Base-by-base conservation (phyloP, 2,329 filamentous ascomycete genomes). In the Trichoderma brevicompactum region DNA sequence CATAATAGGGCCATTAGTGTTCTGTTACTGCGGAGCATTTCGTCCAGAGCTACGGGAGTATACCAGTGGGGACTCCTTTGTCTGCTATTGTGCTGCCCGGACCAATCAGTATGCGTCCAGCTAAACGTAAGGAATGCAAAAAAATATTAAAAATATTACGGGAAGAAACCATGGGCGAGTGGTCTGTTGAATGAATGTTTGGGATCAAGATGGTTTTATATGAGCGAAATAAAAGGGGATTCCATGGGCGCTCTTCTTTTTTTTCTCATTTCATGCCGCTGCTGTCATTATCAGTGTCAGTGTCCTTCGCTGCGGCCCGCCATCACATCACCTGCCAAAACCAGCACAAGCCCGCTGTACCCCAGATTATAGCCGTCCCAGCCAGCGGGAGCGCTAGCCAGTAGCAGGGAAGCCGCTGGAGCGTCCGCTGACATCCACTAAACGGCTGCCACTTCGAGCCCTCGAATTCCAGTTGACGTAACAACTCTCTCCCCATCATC, bases 401-500 rank as follows among this genome's bases (percentile, higher is more conserved):
- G 34, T 50, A 41, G 38, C 46, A 40, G 60, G 49, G 49, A 28
- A 56, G 32, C 34, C 52, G 43, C 61, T 64, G 60, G 50, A 64
- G 61, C 61, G 41, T 36, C 48, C 50, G 41, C 17, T 41, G 50
- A 63, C 43, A 34, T 8, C 43, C 28, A 40, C 53, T 43, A 43
- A 44, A 34, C 41, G 12, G 38, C 23, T 17, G 40, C 38, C 34
- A 44, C 49, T 5, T 28, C 23, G 23, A 32, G 38, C 38, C 10
- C 38, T 58, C 58, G 28, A 53, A 61, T 61, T 65, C 64, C 64
- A 34, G 56, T 65, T 65, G 64, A 65, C 64, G 64, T 65, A 65
- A 65, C 49, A 17, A 32, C 41, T 40, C 32, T 44, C 36, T n/a
- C 28, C n/a, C 56, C 23, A n/a, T n/a, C 23, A 28, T 46, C 56